Percentiles rank a stretch among this genome's conserved stretches.
These are phyloP conservation scores for Boletus edulis DNA, from an alignment of 768 basidiomycete genomes.

Conservation along the genomic window DNA sequence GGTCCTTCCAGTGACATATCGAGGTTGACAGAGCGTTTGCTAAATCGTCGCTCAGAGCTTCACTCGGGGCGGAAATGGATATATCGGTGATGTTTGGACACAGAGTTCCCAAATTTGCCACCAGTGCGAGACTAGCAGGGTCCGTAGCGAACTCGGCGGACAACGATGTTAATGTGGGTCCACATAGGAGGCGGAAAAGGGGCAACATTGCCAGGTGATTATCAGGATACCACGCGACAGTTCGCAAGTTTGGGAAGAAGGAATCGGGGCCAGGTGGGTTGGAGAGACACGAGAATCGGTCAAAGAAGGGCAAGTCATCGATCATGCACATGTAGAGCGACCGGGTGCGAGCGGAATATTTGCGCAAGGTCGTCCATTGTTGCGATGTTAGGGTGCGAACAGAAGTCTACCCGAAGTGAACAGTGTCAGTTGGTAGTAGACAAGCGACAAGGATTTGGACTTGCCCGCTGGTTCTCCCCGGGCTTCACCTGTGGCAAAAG, in stretches of 20 bases:
- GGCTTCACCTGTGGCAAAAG: constrained; percentile 6
- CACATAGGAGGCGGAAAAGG: constrained; percentile 24
- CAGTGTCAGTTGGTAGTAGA: neutral
- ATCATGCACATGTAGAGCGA: constrained; percentile 21
- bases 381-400: neutral
- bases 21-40: constrained; percentile 16
- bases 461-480: constrained; percentile 10
- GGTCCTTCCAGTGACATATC: constrained; percentile 19
- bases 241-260: constrained; percentile 24
- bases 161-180: constrained; percentile 17
- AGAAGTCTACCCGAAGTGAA: neutral
- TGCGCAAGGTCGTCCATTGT: constrained; percentile 20
- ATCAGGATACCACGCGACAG: constrained; percentile 22
- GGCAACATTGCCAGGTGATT: constrained; percentile 18
- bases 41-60: constrained; percentile 7
- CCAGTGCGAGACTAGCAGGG: constrained; percentile 11
- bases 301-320: constrained; percentile 11
- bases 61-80: constrained; percentile 10
- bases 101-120: constrained; percentile 8
- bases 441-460: neutral
- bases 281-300: constrained; percentile 11
- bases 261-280: constrained; percentile 8
- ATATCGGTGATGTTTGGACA: constrained; percentile 23
- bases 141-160: constrained; percentile 21
- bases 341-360: constrained; percentile 19